Percentiles rank a stretch among this genome's conserved stretches.
Evolutionary conservation across 495 filamentous ascomycete species (phyloP).

Genomic region (Neurospora sp.): DNA sequence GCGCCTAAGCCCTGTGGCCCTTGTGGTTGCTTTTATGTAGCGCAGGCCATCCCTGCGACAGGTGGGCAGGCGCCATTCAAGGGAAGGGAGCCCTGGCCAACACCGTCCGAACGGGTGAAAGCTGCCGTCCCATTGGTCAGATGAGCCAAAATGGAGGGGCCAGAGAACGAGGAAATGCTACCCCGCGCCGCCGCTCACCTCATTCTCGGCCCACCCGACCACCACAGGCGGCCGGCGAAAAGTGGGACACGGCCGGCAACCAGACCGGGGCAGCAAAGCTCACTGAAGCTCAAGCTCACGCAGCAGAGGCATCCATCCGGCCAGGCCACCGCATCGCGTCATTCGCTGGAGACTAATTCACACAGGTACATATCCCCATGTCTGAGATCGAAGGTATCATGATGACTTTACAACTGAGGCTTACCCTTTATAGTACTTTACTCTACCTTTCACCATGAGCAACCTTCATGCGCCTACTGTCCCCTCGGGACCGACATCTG

Average conservation of each 20-base stretch:
- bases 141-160: neutral
- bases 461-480: slow-evolving; percentile 68
- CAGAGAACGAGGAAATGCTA: neutral
- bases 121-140: slow-evolving; percentile 2
- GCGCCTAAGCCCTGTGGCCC: neutral
- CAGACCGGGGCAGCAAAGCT: neutral
- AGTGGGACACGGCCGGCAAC: neutral
- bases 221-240: neutral
- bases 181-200: slow-evolving; percentile 10
- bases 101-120: slow-evolving; percentile 8
- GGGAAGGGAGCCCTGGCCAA: neutral
- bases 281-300: neutral
- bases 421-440: slow-evolving; percentile 18
- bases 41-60: neutral
- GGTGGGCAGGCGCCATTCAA: neutral
- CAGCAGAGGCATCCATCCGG: neutral
- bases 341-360: slow-evolving; percentile 19
- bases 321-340: slow-evolving; percentile 12
- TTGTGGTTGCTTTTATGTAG: neutral
- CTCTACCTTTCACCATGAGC: slow-evolving; percentile 43
- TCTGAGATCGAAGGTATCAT: slow-evolving; percentile 12
- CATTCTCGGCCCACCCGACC: neutral
- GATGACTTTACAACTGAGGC: neutral
- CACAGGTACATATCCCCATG: slow-evolving; percentile 1
- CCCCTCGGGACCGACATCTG: slow-evolving; percentile 57